phyloP scores from a whole-genome alignment of 495 filamentous ascomycete genomes.

The Hyaloscypha bicolor region DNA sequence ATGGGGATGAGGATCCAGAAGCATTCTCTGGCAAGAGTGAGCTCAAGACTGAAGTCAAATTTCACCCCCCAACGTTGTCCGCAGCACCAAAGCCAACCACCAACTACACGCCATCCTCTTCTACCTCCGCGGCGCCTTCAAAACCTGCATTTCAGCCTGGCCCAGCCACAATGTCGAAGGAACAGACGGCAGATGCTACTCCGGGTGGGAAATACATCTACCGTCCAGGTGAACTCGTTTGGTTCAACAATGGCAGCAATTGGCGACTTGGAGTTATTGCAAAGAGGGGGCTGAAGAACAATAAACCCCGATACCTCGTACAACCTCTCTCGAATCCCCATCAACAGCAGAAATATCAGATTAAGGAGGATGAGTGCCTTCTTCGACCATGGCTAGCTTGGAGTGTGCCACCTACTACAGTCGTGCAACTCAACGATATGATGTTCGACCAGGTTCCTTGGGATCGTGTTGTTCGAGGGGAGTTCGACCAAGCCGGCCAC shows the following conservation, averaged over 20 bases:
- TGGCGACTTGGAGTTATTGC: conserved; percentile 60
- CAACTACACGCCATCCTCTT: conserved; percentile 11
- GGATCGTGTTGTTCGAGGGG: conserved; percentile 43
- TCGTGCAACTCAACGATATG: conserved; percentile 31
- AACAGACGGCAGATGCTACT: conserved; percentile 34
- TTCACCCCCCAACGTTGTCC: neutral
- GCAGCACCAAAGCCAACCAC: conserved; percentile 16
- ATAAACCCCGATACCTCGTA: conserved; percentile 44
- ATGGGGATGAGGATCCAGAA: conserved; percentile 18
- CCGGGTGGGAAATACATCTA: conserved; percentile 48
- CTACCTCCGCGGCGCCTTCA: neutral
- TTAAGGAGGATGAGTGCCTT: conserved; percentile 40
- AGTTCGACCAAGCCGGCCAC: conserved; percentile 37
- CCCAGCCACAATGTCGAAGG: conserved; percentile 27
- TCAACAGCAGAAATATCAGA: conserved; percentile 35
- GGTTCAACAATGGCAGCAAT: conserved; percentile 56
- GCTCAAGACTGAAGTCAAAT: neutral
- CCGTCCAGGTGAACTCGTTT: conserved; percentile 60
- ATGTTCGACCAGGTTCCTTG: conserved; percentile 56
- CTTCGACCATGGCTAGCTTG: conserved; percentile 66
- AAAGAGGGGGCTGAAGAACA: conserved; percentile 32
- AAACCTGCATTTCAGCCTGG: conserved; percentile 13
- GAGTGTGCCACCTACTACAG: conserved; percentile 51
- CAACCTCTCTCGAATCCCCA: conserved; percentile 57
- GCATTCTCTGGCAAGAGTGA: conserved; percentile 2